Evolutionary conservation across 257 asterid species (phyloP), one percentile per base, ranked within the genome.

Genomic region (Ehretia macrophylla): DNA sequence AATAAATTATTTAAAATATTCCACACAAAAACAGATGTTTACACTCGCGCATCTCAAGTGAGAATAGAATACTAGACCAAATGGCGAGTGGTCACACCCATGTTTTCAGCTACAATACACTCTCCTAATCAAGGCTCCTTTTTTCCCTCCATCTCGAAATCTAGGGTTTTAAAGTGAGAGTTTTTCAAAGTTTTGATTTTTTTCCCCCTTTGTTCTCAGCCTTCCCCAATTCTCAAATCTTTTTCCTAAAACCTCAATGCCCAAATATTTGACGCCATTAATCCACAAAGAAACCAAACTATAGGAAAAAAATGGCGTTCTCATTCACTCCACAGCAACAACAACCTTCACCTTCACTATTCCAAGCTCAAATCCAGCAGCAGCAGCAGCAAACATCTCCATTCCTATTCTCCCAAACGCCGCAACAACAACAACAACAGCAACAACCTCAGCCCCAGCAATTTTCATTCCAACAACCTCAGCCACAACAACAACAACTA

Each of bases 101-200:
- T n/a, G n/a, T n/a, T n/a, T n/a, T n/a, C n/a, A 27, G 6, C 3
- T 27, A 27, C 20, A 10, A 32, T 12, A 32, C 1, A 11, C 11
- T 3, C n/a, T 22, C 57, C 39, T 18, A 60, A 48, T 35, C 16
- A 40, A 40, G 84, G 85, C 94, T 81, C 85, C 68, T 55, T 82
- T 77, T 73, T 47, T 57, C 22, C 47, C 47, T 42, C 47, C 47
- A 42, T 10, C 4, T 42, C 47, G 8, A 42, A 42, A 32, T 45
- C 65, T 81, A 79, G 92, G 95, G 85, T 68, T 81, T 73, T 40
- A 47, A 64, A 63, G 39, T 53, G 19, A 35, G 59, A 10, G 71
- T 12, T 68, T 66, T 37, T 19, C 17, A 19, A 20, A 49, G n/a
- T 42, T 42, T 19, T 11, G 49, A n/a, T 51, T 45, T 35, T 47